Evolutionary conservation across 441 rosid species (phyloP).

Genomic region (Adansonia madagascariensis): DNA sequence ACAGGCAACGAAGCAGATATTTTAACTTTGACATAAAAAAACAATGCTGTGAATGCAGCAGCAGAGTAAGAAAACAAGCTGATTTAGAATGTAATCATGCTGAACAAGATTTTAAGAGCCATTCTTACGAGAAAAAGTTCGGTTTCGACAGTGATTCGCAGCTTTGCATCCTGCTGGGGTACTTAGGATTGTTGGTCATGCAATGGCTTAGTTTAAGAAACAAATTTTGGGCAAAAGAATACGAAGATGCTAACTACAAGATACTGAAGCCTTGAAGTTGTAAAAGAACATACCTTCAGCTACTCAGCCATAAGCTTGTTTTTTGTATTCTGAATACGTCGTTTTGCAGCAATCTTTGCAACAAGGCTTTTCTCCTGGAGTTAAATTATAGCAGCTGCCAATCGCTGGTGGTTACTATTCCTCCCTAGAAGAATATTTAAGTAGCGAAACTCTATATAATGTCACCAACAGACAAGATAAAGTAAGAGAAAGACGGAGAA

Average conservation of each 20-base stretch:
- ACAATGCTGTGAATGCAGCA: no score
- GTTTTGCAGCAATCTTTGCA: conserved; percentile 90
- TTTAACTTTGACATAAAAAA: no score
- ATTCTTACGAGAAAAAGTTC: background rate
- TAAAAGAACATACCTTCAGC: conserved; percentile 62
- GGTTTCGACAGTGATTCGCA: background rate
- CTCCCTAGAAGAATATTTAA: conserved; percentile 61
- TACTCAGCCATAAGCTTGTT: conserved; percentile 90
- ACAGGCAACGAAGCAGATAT: background rate
- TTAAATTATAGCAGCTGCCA: conserved; percentile 87
- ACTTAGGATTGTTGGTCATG: conserved; percentile 19
- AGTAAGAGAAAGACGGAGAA: conserved; percentile 22
- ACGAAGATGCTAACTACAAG: background rate
- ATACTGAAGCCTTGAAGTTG: background rate
- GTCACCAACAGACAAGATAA: conserved; percentile 28
- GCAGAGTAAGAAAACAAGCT: no score
- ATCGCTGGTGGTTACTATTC: conserved; percentile 95
- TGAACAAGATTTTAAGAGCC: no score
- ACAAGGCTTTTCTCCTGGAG: conserved; percentile 93
- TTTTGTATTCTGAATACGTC: conserved; percentile 96
- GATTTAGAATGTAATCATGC: no score
- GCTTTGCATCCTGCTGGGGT: background rate
- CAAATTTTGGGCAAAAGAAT: background rate
- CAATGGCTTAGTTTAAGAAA: no score
- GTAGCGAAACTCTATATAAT: conserved; percentile 24